Evolutionary conservation across 352 stramenopile species (phyloP), one percentile per base, ranked within the genome.

Genomic region (Pythium insidiosum): DNA sequence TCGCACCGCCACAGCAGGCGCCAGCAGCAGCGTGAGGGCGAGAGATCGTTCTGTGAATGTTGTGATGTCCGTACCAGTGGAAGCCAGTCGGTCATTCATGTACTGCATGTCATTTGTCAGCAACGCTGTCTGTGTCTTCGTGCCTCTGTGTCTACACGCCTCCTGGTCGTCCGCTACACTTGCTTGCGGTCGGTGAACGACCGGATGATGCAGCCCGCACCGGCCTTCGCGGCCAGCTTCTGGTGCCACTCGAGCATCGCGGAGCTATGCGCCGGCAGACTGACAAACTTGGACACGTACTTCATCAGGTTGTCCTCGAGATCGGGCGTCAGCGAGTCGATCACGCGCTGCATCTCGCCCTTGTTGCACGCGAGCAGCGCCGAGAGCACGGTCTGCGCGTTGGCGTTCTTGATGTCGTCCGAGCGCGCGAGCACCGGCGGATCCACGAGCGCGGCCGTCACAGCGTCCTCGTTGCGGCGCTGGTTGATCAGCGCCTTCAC

Each of bases 231-330:
- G 25, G 68, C 60, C 31, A 95, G 70, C 50, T 92, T 89, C 52
- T 86, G 78, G 56, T 96, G 76, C 85, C 85, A 96, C 31, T 94
- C 84, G 28, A 96, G 63, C 35, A 96, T 80, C 7, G 58, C 49
- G 1, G 79, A 75, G 58, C 84, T 94, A 60, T 92, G 79, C 46
- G 70, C 69, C 19, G 82, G 60, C 21, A 88, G 60, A 2, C 58
- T 71, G 16, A 95, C 56, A 30, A 90, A 82, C 36, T 79, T 75
- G 68, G 84, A 83, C 24, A 96, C 55, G 58, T 95, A 96, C 61
- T 95, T 96, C 77, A 95, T 89, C 24, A 96, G 66, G 6, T 54
- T 67, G 54, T 96, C 85, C 47, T 91, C 78, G 38, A 78, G 50
- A 26, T 85, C 63, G 13, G 56, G 69, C 24, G 38, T 66, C 25